Base-by-base conservation (phyloP, 2,329 filamentous ascomycete genomes). In the Coniochaeta pulveracea region DNA sequence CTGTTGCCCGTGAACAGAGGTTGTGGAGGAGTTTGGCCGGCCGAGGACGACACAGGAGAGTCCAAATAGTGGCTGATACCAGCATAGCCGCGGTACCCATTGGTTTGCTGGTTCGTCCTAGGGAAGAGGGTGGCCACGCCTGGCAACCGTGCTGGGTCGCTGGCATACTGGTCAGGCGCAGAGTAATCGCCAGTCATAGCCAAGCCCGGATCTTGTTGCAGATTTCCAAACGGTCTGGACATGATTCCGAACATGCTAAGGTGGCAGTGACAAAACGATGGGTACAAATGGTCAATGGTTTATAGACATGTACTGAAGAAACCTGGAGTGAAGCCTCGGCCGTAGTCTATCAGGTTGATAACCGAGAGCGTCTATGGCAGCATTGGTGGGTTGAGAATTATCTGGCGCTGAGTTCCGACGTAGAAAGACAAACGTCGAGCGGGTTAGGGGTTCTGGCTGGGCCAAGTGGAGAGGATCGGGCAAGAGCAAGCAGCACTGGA, bases 241-340 rank as follows among this genome's bases (percentile, higher is more conserved):
- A 59, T 59, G 34, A 44, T 45, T 46, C 53, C 52, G 37, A 51
- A 40, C 43, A 51, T 47, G 39, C 43, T 38, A 42, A 45, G 43
- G 45, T 46, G 47, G n/a, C n/a, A n/a, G n/a, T n/a, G n/a, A n/a
- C n/a, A n/a, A n/a, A n/a, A n/a, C n/a, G n/a, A n/a, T n/a, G n/a
- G n/a, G n/a, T n/a, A n/a, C n/a, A n/a, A n/a, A n/a, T n/a, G n/a
- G n/a, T n/a, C n/a, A n/a, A n/a, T n/a, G n/a, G n/a, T n/a, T n/a
- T n/a, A n/a, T n/a, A n/a, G n/a, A n/a, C n/a, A n/a, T n/a, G n/a
- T n/a, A n/a, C n/a, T n/a, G n/a, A n/a, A n/a, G n/a, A n/a, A n/a
- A n/a, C n/a, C n/a, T n/a, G n/a, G n/a, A n/a, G n/a, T n/a, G n/a
- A n/a, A n/a, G n/a, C n/a, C n/a, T n/a, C n/a, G n/a, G n/a, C n/a